Base-by-base conservation (phyloP, 2,329 filamentous ascomycete genomes). In the Penicillium sp. region DNA sequence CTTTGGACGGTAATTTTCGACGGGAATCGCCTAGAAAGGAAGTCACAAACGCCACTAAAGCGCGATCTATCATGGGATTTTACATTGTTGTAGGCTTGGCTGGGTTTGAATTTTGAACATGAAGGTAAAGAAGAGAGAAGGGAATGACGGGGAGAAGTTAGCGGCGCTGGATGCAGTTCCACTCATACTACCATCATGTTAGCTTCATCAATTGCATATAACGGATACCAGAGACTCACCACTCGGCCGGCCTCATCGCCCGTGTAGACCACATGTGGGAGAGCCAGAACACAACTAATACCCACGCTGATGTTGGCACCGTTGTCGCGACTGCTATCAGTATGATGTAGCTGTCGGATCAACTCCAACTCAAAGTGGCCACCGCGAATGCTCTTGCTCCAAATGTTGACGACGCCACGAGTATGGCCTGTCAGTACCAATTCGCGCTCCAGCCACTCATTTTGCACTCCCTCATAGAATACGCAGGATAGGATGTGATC, bases 181-280 rank as follows among this genome's bases (percentile, higher is more conserved):
- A 83, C 69, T 83, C 80, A 62, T 81, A 82, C 80, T 83, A 64
- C 29, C 16, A 16, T 34, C 14, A 39, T 13, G 51, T 71, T 58
- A 68, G 68, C 48, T 35, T 32, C 16, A 35, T 27, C 32, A 30
- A 16, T 32, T 45, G 16, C 26, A 42, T n/a, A 32, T 14, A 10
- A 8, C 34, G 19, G 8, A 16, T 9, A 8, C 23, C 14, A 27
- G 19, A 45, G 38, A 53, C 86, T 83, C 69, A 94, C 90, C 74
- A 99, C 93, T 78, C 87, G 82, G 29, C 94, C 94, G 60, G 91
- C 88, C 60, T 97, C 94, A 76, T 97, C 94, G 3, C 93, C 94
- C 0, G 92, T 96, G 73, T 97, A 97, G 9, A 97, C 86, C 58
- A 87, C 82, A 59, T 88, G 86, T 49, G 90, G 85, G 81, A 92